Percentiles rank a stretch among this genome's conserved stretches.
Conservation (phyloP, 495 filamentous ascomycete species). For the Aspergillus indologenus region DNA sequence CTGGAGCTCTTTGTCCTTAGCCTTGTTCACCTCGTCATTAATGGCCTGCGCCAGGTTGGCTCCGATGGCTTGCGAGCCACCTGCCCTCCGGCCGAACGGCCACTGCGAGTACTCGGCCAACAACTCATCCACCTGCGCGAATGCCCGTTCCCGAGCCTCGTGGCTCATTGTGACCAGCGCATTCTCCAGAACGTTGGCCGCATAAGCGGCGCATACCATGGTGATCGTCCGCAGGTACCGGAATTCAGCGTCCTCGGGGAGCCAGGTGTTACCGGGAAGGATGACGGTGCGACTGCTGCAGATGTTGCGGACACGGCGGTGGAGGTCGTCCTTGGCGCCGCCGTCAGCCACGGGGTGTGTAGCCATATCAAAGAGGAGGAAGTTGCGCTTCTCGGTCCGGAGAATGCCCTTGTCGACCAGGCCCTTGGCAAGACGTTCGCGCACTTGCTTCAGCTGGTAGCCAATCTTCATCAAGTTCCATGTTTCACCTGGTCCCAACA, state of each 20-base stretch:
- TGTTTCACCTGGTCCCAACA: conserved; percentile 70
- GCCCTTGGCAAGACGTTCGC: conserved; percentile 95
- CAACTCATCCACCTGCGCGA: conserved; percentile 94
- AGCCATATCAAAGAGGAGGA: conserved; percentile 99
- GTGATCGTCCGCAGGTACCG: conserved; percentile 84
- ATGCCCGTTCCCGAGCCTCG: conserved; percentile 88
- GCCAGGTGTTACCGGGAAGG: conserved; percentile 73
- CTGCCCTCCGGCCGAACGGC: conserved; percentile 82
- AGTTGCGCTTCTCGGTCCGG: conserved; percentile 97
- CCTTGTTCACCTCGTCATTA: conserved; percentile 77
- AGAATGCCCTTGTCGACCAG: conserved; percentile 98
- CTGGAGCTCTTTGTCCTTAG: conserved; percentile 89
- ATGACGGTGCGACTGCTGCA: conserved; percentile 93
- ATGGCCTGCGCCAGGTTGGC: conserved; percentile 90
- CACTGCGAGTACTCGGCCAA: conserved; percentile 94
- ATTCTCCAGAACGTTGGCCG: conserved; percentile 96
- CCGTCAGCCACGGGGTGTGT: conserved; percentile 98
- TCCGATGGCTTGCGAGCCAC: conserved; percentile 75
- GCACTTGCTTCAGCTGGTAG: conserved; percentile 98
- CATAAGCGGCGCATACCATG: conserved; percentile 98
- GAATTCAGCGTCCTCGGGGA: conserved; percentile 92
- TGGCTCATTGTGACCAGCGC: conserved; percentile 91
- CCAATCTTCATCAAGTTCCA: conserved; percentile 99
- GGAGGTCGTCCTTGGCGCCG: conserved; percentile 95
- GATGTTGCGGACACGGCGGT: conserved; percentile 85